A percentile compares a stretch with the other conserved stretches of the same genome.
phyloP scores from a whole-genome alignment of 139 green algal genomes.

The Tetradesmus obliquus region DNA sequence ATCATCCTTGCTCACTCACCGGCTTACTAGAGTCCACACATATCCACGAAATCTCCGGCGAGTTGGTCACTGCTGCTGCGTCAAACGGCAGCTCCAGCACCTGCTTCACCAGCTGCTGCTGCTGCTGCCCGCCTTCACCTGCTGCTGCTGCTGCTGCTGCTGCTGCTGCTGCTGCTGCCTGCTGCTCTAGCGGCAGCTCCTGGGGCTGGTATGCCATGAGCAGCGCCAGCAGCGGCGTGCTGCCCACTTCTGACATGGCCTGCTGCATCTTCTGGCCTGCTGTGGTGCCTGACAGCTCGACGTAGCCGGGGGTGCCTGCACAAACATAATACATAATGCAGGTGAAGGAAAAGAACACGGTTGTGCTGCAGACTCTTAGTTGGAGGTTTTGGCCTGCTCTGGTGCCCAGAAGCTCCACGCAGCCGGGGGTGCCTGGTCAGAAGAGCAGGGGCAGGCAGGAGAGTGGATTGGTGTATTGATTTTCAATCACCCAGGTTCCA shows the following conservation, averaged over 20 bases:
- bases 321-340: not conserved
- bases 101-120: not conserved
- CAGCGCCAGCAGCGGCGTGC: constrained; percentile 12
- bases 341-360: not conserved
- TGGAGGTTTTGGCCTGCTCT: no score
- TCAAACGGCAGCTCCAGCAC: constrained; percentile 51
- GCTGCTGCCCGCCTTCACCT: not conserved
- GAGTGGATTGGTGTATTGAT: no score
- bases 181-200: not conserved
- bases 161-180: constrained; percentile 41
- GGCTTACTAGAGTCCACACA: constrained; percentile 49
- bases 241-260: constrained; percentile 15
- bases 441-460: no score
- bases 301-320: constrained; percentile 28
- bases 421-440: no score
- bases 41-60: constrained; percentile 43
- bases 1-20: constrained; percentile 12
- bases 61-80: constrained; percentile 41
- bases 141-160: constrained; percentile 4
- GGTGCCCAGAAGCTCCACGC: no score
- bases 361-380: no score
- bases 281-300: constrained; percentile 32
- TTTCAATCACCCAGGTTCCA: constrained; percentile 48
- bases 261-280: constrained; percentile 15
- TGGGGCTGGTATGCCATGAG: constrained; percentile 33